Base-by-base conservation (phyloP, 2,329 filamentous ascomycete species). In the Arthrinium puccinioides region DNA sequence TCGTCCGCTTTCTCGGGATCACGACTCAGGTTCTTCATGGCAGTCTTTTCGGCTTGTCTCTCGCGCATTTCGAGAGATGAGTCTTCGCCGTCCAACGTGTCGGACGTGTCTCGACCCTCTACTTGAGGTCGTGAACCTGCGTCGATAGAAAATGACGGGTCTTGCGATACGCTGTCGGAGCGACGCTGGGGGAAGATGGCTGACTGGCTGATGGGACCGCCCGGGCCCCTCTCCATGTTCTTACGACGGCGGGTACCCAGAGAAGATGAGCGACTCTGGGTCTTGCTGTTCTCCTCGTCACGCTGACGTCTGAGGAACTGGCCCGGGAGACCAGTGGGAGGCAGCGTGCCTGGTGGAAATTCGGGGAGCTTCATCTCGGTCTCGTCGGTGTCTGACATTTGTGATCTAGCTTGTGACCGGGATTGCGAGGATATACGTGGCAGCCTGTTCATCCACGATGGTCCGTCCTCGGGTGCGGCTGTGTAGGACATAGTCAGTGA, bases 401-500 rank as follows among this genome's bases (percentile, higher is more conserved):
- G 13, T 8, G 80, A 84, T 55, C 84, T 86, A 5, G 88, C 87
- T 50, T 90, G 80, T 1, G 92, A 96, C 46, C 87, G 84, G 23
- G 78, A 82, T 41, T 71, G 70, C 0, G 78, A 75, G 34, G 77
- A 69, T 46, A 82, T 74, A 56, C 82, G 62, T 5, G 92, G 92
- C 29, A 98, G 69, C 37, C 92, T 76, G 49, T 94, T 92, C 85
- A 97, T 94, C 92, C 92, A 98, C 2, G 80, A 80, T 3, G 88
- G 85, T 0, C 88, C 87, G 24, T 94, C 87, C 39, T 95, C 90
- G 35, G 84, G 85, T 14, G 82, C 88, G 43, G 83, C 79, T 1
- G 92, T 98, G 65, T 97, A 98, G 0, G 92, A 96, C 76, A 98
- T 86, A 38, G 92, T 96, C 43, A 98, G 72, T 1, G 87, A 89